Conservation (phyloP, 2,329 filamentous ascomycete genomes). For the Xylogone sp. region DNA sequence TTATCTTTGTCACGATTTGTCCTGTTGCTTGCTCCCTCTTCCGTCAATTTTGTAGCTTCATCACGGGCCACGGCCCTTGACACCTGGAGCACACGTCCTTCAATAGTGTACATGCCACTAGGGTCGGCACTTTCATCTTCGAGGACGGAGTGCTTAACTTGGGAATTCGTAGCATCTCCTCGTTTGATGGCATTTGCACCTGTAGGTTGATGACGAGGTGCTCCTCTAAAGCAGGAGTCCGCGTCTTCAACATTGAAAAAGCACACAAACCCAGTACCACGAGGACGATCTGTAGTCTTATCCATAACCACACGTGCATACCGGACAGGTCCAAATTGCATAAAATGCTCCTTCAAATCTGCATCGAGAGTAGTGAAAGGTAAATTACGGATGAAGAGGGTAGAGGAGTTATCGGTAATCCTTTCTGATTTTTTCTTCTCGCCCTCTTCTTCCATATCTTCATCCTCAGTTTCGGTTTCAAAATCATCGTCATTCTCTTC, state of each 20-base stretch:
- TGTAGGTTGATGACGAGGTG: slow-evolving; percentile 56
- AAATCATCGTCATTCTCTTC: slow-evolving; percentile 39
- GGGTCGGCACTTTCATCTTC: slow-evolving; percentile 82
- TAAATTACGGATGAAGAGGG: slow-evolving; percentile 89
- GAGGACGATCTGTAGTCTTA: slow-evolving; percentile 76
- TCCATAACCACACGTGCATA: slow-evolving; percentile 93
- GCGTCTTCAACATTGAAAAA: slow-evolving; percentile 78
- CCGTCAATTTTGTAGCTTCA: slow-evolving; percentile 72
- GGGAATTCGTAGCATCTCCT: slow-evolving; percentile 31
- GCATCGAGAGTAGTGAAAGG: slow-evolving; percentile 87
- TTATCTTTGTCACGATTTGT: slow-evolving; percentile 79
- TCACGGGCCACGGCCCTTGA: slow-evolving; percentile 80
- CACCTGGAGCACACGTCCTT: slow-evolving; percentile 82
- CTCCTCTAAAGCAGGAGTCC: slow-evolving; percentile 68
- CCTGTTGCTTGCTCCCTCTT: slow-evolving; percentile 58
- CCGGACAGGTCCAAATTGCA: slow-evolving; percentile 79
- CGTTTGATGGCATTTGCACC: slow-evolving; percentile 29
- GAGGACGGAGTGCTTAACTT: slow-evolving; percentile 74
- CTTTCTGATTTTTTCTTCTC: slow-evolving; percentile 32
- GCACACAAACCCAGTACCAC: slow-evolving; percentile 92
- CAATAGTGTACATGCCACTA: slow-evolving; percentile 81
- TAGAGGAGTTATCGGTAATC: slow-evolving; percentile 64
- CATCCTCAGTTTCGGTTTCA: slow-evolving; percentile 31
- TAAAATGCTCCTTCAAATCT: slow-evolving; percentile 78
- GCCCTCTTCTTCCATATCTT: slow-evolving; percentile 35